A percentile compares a stretch with the other conserved stretches of the same genome.
phyloP scores from a whole-genome alignment of 495 filamentous ascomycete genomes.

The Daldinia vernicosa region DNA sequence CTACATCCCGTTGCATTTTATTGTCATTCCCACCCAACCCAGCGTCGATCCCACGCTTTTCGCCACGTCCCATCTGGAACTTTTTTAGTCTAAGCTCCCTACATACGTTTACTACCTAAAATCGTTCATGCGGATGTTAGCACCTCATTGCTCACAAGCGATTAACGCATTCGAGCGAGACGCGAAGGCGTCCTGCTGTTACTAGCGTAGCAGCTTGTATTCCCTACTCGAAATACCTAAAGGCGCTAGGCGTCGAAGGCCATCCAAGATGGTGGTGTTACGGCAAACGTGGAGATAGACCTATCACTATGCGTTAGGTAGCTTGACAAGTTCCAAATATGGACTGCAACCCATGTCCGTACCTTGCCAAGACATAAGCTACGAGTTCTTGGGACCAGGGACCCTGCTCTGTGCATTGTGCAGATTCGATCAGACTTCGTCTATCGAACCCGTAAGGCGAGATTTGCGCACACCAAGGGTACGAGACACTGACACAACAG shows the following conservation, averaged over 20 bases:
- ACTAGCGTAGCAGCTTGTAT: constrained; percentile 11
- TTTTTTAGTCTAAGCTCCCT: constrained; percentile 12
- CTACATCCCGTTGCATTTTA: constrained; percentile 36
- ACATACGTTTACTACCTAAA: constrained; percentile 4
- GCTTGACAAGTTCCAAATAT: constrained; percentile 26
- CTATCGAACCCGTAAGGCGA: constrained; percentile 38
- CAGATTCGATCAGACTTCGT: constrained; percentile 41
- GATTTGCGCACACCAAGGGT: constrained; percentile 16
- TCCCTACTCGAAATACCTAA: constrained; percentile 10
- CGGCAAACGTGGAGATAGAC: constrained; percentile 26
- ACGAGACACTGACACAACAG: constrained; percentile 25
- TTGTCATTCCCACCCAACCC: constrained; percentile 36
- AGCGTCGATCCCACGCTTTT: constrained; percentile 39
- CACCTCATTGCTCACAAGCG: constrained; percentile 9
- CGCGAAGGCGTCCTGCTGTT: constrained; percentile 4
- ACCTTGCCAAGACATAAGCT: constrained; percentile 28
- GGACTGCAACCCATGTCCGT: constrained; percentile 24
- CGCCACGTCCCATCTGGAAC: constrained; percentile 25
- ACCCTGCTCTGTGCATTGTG: constrained; percentile 29
- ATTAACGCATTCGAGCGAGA: constrained; percentile 5
- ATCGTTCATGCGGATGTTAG: constrained; percentile 12
- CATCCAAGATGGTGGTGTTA: constrained; percentile 15
- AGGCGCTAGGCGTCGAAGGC: constrained; percentile 19
- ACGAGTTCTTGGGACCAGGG: constrained; percentile 20
- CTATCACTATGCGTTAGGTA: constrained; percentile 22